These are phyloP conservation scores for Olyra latifolia DNA, from an alignment of 176 grass and related monocot species.

Conservation along the genomic window DNA sequence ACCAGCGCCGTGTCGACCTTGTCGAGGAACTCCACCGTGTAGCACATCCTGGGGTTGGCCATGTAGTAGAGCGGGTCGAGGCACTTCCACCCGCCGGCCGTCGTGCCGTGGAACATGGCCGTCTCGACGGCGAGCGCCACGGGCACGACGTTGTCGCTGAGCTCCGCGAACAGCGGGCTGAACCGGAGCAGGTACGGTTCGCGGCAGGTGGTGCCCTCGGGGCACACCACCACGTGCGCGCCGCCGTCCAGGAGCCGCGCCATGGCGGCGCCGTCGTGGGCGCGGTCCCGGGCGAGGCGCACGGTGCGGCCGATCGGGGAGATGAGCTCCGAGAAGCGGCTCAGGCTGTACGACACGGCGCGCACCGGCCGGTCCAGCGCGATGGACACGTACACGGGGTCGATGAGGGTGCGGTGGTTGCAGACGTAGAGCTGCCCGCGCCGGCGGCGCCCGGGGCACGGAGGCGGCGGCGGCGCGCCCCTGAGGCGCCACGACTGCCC, in stretches of 20 bases:
- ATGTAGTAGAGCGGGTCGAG: slow-evolving; percentile 62
- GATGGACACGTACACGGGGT: slow-evolving; percentile 76
- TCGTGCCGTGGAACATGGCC: slow-evolving; percentile 68
- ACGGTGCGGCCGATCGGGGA: slow-evolving; percentile 60
- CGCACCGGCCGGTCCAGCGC: slow-evolving; percentile 43
- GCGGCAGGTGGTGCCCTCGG: slow-evolving; percentile 70
- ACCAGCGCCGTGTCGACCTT: slow-evolving; percentile 39
- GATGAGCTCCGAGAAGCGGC: slow-evolving; percentile 51
- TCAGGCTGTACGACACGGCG: slow-evolving; percentile 72
- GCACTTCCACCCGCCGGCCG: slow-evolving; percentile 62
- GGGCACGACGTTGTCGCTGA: slow-evolving; percentile 54
- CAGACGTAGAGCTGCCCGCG: slow-evolving; percentile 56
- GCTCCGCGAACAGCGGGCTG: slow-evolving; percentile 72
- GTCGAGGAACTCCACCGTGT: slow-evolving; percentile 56
- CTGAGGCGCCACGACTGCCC: slow-evolving; percentile 55
- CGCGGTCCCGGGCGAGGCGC: slow-evolving; percentile 48
- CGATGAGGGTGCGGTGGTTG: slow-evolving; percentile 86
- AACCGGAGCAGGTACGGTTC: slow-evolving; percentile 80
- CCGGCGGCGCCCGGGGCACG: background rate
- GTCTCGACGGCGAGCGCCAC: slow-evolving; percentile 48
- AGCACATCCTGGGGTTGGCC: slow-evolving; percentile 57
- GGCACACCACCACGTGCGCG: slow-evolving; percentile 57
- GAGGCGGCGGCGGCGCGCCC: background rate
- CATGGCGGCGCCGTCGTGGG: slow-evolving; percentile 55
- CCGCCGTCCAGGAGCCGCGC: slow-evolving; percentile 33